Evolutionary conservation across 176 grass and related monocot genomes (phyloP).

Genomic region (Leersia perrieri): DNA sequence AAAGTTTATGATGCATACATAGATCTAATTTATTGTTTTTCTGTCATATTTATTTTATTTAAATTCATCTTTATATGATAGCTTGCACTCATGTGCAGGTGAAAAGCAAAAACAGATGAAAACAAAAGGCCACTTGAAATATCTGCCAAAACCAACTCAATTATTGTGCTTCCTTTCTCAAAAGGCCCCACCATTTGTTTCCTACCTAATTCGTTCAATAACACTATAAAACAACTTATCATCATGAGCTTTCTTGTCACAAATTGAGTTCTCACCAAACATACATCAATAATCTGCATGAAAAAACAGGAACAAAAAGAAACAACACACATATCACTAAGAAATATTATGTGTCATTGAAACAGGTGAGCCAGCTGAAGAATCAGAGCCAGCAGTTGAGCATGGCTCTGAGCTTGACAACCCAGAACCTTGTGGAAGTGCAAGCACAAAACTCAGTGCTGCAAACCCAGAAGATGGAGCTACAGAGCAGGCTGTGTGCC

Average conservation of each 20-base stretch:
- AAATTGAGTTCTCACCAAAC: background rate
- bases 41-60: background rate
- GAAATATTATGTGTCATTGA: background rate
- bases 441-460: conserved; percentile 71
- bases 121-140: conserved; percentile 13
- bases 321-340: background rate
- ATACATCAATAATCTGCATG: background rate
- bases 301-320: background rate
- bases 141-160: conserved; percentile 29
- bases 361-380: conserved; percentile 51
- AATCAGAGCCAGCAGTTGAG: conserved; percentile 35
- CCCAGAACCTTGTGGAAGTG: conserved; percentile 40
- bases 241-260: background rate
- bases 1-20: background rate
- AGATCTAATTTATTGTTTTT: background rate
- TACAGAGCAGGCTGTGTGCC: conserved; percentile 51
- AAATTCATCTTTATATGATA: background rate
- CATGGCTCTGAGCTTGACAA: conserved; percentile 28
- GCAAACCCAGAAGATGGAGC: conserved; percentile 64
- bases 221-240: background rate
- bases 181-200: background rate
- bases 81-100: conserved; percentile 20
- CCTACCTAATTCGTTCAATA: conserved; percentile 4
- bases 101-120: conserved; percentile 26
- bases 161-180: background rate